Evolutionary conservation across 2,329 filamentous ascomycete species (phyloP).

Genomic region (Colletotrichum tropicale): DNA sequence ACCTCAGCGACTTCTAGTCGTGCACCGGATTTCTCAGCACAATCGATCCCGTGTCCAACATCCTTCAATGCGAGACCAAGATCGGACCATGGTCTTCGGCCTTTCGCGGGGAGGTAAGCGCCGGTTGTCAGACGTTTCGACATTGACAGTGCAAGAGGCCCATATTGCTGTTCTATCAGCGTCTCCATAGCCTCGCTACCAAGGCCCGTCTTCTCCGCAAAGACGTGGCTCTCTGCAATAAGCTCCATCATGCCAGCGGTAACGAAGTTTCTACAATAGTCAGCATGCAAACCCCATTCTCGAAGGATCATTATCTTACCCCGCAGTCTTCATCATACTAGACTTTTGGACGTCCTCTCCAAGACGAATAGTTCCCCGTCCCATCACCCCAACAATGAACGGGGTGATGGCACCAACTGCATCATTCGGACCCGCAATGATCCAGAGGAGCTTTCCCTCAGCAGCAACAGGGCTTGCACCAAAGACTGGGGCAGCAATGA

Average conservation of each 20-base stretch:
- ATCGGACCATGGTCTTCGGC: conserved; percentile 48
- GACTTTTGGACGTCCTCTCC: conserved; percentile 47
- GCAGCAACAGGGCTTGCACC: conserved; percentile 54
- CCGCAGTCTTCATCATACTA: conserved; percentile 51
- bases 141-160: conserved; percentile 38
- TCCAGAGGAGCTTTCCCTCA: conserved; percentile 49
- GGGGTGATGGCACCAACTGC: conserved; percentile 40
- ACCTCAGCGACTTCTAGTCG: conserved; percentile 45
- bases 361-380: conserved; percentile 44
- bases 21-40: conserved; percentile 42
- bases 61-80: conserved; percentile 57
- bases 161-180: conserved; percentile 45
- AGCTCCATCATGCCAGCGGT: conserved; percentile 54
- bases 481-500: conserved; percentile 53
- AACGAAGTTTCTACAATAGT: no score
- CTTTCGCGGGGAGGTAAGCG: conserved; percentile 38
- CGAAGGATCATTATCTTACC: conserved; percentile 29
- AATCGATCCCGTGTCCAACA: conserved; percentile 50
- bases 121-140: conserved; percentile 41
- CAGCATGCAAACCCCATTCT: no score
- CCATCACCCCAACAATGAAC: conserved; percentile 44
- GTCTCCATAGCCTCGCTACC: conserved; percentile 43
- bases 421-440: conserved; percentile 43
- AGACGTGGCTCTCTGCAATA: conserved; percentile 52
- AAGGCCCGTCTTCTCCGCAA: conserved; percentile 50